phyloP scores from a whole-genome alignment of 1,284 basidiomycete genomes.

The Naganishia cerealis region DNA sequence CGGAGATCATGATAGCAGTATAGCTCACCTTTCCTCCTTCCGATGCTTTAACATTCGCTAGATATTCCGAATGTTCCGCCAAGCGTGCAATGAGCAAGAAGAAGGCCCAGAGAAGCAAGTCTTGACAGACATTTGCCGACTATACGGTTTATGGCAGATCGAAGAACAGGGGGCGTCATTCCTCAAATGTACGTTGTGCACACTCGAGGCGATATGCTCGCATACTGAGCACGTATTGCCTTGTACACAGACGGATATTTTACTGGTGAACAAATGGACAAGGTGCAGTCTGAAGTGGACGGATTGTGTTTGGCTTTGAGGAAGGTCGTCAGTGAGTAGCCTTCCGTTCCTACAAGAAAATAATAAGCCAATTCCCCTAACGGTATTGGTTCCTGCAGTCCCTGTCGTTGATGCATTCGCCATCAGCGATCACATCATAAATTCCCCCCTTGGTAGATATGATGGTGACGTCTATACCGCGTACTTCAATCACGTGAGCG shows the following conservation, averaged over 20 bases:
- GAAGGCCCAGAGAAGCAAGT: conserved; percentile 48
- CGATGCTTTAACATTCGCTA: background rate
- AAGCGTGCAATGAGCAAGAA: conserved; percentile 50
- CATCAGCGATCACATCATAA: conserved; percentile 61
- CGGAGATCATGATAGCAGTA: background rate
- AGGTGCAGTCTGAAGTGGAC: conserved; percentile 55
- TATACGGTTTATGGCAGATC: conserved; percentile 61
- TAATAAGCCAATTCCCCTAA: conserved; percentile 5
- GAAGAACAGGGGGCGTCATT: conserved; percentile 62
- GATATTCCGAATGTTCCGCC: conserved; percentile 53
- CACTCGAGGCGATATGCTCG: background rate
- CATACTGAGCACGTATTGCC: background rate
- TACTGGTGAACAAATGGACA: conserved; percentile 55
- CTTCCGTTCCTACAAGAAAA: background rate
- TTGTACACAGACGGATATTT: conserved; percentile 53
- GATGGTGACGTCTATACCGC: conserved; percentile 57
- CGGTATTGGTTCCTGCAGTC: conserved; percentile 39
- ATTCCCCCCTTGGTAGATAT: conserved; percentile 60
- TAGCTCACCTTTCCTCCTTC: background rate
- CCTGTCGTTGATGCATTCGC: conserved; percentile 60
- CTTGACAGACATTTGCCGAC: conserved; percentile 48
- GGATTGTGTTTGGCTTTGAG: conserved; percentile 57
- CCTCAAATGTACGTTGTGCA: conserved; percentile 54
- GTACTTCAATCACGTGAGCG: conserved; percentile 56
- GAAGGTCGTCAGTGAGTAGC: conserved; percentile 52